phyloP scores from a whole-genome alignment of 495 filamentous ascomycete genomes.

The Hypoxylon subgilvum region DNA sequence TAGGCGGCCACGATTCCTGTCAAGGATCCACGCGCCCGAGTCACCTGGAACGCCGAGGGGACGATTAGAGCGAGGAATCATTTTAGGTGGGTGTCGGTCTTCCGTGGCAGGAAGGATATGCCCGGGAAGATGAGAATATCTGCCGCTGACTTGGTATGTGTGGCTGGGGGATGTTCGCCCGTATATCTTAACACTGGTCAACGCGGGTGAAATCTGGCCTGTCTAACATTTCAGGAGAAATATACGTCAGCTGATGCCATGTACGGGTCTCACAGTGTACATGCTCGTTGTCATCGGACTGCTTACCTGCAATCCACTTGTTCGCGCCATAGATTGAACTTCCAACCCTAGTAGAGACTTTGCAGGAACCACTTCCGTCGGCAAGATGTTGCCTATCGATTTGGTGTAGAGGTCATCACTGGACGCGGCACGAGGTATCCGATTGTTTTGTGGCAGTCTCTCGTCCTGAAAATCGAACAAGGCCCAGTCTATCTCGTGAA shows the following conservation, averaged over 20 bases:
- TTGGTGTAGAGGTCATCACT: constrained; percentile 44
- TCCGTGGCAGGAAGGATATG: constrained; percentile 21
- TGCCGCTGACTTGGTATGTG: constrained; percentile 78
- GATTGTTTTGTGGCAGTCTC: constrained; percentile 73
- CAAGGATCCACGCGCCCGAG: constrained; percentile 91
- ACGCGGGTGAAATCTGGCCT: constrained; percentile 73
- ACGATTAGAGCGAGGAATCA: constrained; percentile 17
- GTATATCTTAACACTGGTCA: constrained; percentile 82
- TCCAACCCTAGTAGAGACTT: constrained; percentile 67
- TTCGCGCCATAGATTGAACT: constrained; percentile 92
- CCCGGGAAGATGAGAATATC: constrained; percentile 30
- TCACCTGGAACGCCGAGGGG: constrained; percentile 78
- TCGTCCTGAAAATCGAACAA: constrained; percentile 79
- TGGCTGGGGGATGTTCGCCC: constrained; percentile 79
- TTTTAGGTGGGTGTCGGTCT: constrained; percentile 25
- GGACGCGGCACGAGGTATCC: constrained; percentile 58
- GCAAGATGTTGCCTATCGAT: constrained; percentile 39
- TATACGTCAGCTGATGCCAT: constrained; percentile 2
- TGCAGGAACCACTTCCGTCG: constrained; percentile 51
- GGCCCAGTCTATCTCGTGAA: constrained; percentile 97
- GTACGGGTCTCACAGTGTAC: not conserved
- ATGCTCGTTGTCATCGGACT: not conserved
- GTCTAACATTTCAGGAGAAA: constrained; percentile 45
- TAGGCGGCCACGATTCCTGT: constrained; percentile 76
- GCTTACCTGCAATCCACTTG: constrained; percentile 69